Evolutionary conservation across 1,139 yeast genomes (phyloP), one percentile per base, ranked within the genome.

Genomic region (Blastobotrys buckinghamii): DNA sequence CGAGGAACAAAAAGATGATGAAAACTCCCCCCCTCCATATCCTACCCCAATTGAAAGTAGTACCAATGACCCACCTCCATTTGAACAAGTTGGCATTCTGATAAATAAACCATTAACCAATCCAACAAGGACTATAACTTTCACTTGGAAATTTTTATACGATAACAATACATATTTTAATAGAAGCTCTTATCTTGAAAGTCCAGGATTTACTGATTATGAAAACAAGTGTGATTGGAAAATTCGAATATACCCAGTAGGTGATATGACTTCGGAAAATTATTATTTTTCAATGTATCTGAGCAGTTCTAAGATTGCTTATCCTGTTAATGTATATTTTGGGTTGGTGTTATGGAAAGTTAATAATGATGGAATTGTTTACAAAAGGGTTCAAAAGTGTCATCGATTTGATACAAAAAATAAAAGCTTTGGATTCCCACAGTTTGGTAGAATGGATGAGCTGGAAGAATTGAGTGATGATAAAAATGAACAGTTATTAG

Each of bases 111-210:
- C 26, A 38, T 22, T 19, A 27, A 7, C 9, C 19, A 15, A 39
- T n/a, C 39, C 37, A 60, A 68, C 2, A 51, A 57, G 5, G 5
- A 70, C 66, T 38, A 71, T 66, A 1, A 58, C 59, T 12, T 72
- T 71, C 61, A 85, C 90, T 3, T 92, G 97, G 97, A 76, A 77
- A 49, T 83, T 92, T 49, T 70, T 72, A 10, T 79, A 82, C 58
- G 85, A 69, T 41, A 9, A 6, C 12, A 16, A 4, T 4, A 63
- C 9, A 15, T 15, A 27, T 39, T 13, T 24, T 12, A 19, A 6
- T 7, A 32, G 34, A 8, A 13, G 17, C 6, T 39, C 42, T 5
- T 39, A 26, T 26, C 69, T 68, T 24, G 64, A 67, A 30, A 74
- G 84, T 55, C 75, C 82, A 1, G 64, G 67, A 13, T 82, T 83